phyloP scores from a whole-genome alignment of 1,284 basidiomycete genomes.

The Cutaneotrichosporon cyanovorans region DNA sequence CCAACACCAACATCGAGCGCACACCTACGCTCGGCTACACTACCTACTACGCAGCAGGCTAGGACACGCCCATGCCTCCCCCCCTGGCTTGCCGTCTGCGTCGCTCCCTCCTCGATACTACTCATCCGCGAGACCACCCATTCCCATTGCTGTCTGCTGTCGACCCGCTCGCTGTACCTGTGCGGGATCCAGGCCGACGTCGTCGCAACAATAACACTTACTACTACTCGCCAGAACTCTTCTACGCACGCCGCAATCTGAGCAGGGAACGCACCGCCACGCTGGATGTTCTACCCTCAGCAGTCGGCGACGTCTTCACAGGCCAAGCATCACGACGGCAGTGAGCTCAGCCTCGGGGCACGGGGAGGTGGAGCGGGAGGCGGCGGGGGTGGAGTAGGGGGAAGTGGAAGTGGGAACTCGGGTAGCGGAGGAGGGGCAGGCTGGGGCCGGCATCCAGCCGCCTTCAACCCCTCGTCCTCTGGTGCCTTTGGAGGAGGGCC shows the following conservation, averaged over 20 bases:
- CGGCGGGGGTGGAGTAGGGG: slow-evolving; percentile 3
- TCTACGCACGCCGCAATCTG: slow-evolving; percentile 11
- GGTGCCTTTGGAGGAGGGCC: slow-evolving; percentile 14
- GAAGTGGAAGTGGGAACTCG: slow-evolving; percentile 7
- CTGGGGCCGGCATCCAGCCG: slow-evolving; percentile 20
- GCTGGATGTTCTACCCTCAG: slow-evolving; percentile 33
- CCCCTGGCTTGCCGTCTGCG: slow-evolving; percentile 10
- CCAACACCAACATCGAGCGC: not conserved
- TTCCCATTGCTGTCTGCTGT: not conserved
- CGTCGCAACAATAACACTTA: not conserved
- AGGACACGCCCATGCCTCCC: slow-evolving; percentile 20
- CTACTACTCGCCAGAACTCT: slow-evolving; percentile 2
- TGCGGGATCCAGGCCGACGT: not conserved
- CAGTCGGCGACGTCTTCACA: slow-evolving; percentile 23
- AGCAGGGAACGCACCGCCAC: slow-evolving; percentile 1
- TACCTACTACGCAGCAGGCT: not conserved
- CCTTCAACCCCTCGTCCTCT: slow-evolving; percentile 17
- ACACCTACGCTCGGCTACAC: not conserved
- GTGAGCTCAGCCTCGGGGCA: slow-evolving; percentile 13
- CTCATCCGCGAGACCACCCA: not conserved
- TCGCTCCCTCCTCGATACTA: slow-evolving; percentile 8
- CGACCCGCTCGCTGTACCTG: not conserved
- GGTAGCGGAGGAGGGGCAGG: slow-evolving; percentile 15
- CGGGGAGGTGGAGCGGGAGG: slow-evolving; percentile 10
- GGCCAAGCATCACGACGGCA: slow-evolving; percentile 35